Conservation (phyloP, 2,329 filamentous ascomycete genomes). For the Phoma sp. region DNA sequence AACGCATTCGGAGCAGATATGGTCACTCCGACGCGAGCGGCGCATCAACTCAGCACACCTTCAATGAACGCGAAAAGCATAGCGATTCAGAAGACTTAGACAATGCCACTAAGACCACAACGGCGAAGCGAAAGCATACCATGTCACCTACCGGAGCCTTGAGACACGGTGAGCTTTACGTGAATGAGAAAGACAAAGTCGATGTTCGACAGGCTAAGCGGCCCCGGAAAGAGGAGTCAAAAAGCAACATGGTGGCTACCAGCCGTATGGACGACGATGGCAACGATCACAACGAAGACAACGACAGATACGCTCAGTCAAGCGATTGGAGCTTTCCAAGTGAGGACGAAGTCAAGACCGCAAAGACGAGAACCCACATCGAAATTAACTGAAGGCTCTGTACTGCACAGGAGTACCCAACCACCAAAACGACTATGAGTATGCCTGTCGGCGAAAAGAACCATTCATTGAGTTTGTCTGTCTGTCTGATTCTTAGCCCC, state of each 20-base stretch:
- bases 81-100: neutral
- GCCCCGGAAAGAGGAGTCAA: neutral
- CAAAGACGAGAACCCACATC: neutral
- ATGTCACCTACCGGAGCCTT: neutral
- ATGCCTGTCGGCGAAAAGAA: too few species aligned
- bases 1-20: conserved; percentile 12
- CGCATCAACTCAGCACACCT: neutral
- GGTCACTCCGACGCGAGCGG: neutral
- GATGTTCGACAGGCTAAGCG: neutral
- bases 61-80: too few species aligned
- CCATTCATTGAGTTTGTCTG: too few species aligned
- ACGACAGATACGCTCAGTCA: conserved; percentile 11
- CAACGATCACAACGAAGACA: neutral
- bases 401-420: too few species aligned
- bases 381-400: neutral
- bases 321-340: conserved; percentile 17
- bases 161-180: neutral
- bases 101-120: neutral
- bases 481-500: too few species aligned
- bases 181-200: neutral
- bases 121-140: neutral
- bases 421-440: too few species aligned
- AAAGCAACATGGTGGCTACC: neutral
- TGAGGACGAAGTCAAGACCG: neutral
- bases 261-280: too few species aligned